Percentiles rank a stretch among this genome's conserved stretches.
phyloP scores from a whole-genome alignment of 169 alveolate genomes.

The Plasmodium gonderi region DNA sequence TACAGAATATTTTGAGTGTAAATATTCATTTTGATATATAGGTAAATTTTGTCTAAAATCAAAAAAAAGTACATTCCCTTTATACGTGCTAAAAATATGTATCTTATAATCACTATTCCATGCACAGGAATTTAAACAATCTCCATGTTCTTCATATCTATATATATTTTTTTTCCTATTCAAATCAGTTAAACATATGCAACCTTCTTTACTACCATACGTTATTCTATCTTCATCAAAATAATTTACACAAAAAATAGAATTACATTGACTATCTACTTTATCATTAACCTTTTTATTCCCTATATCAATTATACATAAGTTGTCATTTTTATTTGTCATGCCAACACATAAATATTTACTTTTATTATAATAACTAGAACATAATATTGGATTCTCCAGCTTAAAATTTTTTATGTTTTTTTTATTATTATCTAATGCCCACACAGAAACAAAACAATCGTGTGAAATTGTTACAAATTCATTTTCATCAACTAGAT shows the following conservation, averaged over 20 bases:
- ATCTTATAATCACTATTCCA: not conserved
- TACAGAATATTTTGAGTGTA: slow-evolving; percentile 53
- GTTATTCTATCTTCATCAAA: slow-evolving; percentile 43
- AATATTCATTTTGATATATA: slow-evolving; percentile 21
- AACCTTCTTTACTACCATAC: slow-evolving; percentile 68
- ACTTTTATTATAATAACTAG: slow-evolving; percentile 11
- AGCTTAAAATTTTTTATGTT: slow-evolving; percentile 28
- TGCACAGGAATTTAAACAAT: slow-evolving; percentile 34
- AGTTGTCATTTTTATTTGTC: slow-evolving; percentile 36
- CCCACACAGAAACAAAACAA: slow-evolving; percentile 26
- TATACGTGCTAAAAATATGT: slow-evolving; percentile 57
- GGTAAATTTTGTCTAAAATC: slow-evolving; percentile 38
- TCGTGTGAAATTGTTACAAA: slow-evolving; percentile 51
- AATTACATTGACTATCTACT: not conserved
- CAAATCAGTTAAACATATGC: slow-evolving; percentile 38
- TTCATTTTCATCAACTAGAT: slow-evolving; percentile 7
- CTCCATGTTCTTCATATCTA: slow-evolving; percentile 53
- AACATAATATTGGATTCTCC: slow-evolving; percentile 33
- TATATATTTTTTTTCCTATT: slow-evolving; percentile 43
- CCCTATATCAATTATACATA: slow-evolving; percentile 41
- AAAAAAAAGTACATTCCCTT: slow-evolving; percentile 41
- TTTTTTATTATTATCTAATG: not conserved
- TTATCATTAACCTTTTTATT: slow-evolving; percentile 15
- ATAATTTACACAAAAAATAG: slow-evolving; percentile 55
- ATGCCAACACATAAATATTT: slow-evolving; percentile 28